A percentile compares a stretch with the other conserved stretches of the same genome.
Conservation (phyloP, 257 asterid species). For the Mitragyna speciosa region DNA sequence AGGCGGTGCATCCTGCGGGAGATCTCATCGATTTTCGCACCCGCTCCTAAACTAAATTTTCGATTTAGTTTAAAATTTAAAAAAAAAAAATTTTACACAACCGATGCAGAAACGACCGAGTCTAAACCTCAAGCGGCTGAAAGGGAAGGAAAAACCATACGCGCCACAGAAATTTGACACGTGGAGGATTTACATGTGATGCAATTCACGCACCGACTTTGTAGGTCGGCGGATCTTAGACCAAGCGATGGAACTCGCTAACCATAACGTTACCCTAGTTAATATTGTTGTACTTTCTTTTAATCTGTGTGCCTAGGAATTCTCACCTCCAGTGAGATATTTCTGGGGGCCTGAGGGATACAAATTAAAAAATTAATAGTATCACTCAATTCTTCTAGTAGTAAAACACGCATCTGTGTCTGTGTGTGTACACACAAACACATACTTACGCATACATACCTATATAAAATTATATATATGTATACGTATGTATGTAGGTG, state of each 20-base stretch:
- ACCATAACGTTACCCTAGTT: too few species aligned
- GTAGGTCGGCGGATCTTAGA: conserved; percentile 14
- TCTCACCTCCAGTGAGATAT: too few species aligned
- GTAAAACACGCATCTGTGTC: too few species aligned
- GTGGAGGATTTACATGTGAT: not conserved
- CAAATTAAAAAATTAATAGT: too few species aligned
- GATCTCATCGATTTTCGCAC: conserved; percentile 29
- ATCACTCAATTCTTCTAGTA: too few species aligned
- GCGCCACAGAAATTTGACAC: conserved; percentile 2
- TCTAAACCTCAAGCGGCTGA: not conserved
- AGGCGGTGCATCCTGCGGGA: conserved; percentile 25
- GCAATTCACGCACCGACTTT: conserved; percentile 15
- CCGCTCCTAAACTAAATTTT: not conserved
- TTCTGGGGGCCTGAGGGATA: too few species aligned
- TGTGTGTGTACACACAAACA: too few species aligned
- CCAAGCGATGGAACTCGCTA: not conserved
- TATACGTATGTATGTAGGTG: too few species aligned
- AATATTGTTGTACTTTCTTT: too few species aligned
- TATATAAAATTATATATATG: too few species aligned
- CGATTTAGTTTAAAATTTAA: not conserved
- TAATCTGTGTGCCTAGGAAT: too few species aligned
- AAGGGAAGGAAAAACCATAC: not conserved
- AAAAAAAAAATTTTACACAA: not conserved
- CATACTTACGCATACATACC: too few species aligned
- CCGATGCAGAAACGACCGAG: not conserved